A percentile compares a stretch with the other conserved stretches of the same genome.
Conservation (phyloP, 345 rosid genomes). For the Gossypium australe region DNA sequence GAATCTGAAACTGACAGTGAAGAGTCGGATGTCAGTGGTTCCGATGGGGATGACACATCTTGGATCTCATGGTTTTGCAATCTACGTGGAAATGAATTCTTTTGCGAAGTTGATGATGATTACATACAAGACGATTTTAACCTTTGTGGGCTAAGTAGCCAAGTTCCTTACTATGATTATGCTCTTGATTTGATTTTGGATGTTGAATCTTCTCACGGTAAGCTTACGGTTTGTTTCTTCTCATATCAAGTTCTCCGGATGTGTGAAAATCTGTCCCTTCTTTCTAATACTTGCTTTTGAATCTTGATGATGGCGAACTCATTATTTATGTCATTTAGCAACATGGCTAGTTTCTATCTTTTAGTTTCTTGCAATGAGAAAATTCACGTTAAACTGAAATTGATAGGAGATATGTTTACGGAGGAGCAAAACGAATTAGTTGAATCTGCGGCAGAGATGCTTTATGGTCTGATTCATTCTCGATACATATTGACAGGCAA, state of each 20-base stretch:
- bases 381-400: constrained; percentile 29
- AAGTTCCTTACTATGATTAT: constrained; percentile 96
- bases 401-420: constrained; percentile 80
- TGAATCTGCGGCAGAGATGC: constrained; percentile 98
- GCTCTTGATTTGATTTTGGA: constrained; percentile 97
- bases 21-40: constrained; percentile 94
- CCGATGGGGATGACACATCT: constrained; percentile 96
- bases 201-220: constrained; percentile 92
- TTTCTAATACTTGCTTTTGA: neutral
- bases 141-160: constrained; percentile 90
- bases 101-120: constrained; percentile 99
- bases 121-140: constrained; percentile 97
- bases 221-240: constrained; percentile 42
- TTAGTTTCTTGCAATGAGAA: constrained; percentile 18
- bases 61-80: constrained; percentile 99
- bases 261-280: neutral
- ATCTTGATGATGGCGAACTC: neutral
- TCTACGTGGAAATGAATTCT: constrained; percentile 92
- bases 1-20: constrained; percentile 95
- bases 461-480: constrained; percentile 91
- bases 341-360: neutral
- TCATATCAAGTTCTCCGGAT: constrained; percentile 45
- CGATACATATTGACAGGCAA: constrained; percentile 91
- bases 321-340: neutral
- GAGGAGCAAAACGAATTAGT: constrained; percentile 95